Base-by-base conservation (phyloP, 768 basidiomycete genomes). In the Porphyrellus cyaneotinctus region DNA sequence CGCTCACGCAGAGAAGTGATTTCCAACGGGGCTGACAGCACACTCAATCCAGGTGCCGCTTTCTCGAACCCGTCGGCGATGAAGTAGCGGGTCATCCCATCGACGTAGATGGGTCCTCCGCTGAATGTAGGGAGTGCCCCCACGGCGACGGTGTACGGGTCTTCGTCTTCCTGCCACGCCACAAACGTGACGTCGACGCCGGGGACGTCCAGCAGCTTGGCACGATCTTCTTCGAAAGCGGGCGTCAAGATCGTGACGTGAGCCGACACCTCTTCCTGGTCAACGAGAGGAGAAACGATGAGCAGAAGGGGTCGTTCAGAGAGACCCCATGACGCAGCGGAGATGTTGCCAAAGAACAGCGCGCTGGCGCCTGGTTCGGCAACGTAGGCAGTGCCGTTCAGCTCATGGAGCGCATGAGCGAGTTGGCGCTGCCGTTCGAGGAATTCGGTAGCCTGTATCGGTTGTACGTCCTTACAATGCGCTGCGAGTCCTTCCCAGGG, bases 271-370 rank as follows among this genome's bases (percentile, higher is more conserved):
- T 64, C 52, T 35, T 59, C 64, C 4, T 64, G 54, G 15, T 55
- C 48, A 11, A 53, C 36, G 22, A 48, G 18, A 12, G 86, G 80
- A 9, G 78, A 75, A 38, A 93, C 60, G 50, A 88, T 75, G 30
- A 92, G 72, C 6, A 93, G 70, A 14, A 93, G 75, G 0, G 90
- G 91, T 3, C 91, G 78, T 70, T 94, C 91, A 11, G 87, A 88
- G 30, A 90, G 76, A 30, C 60, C 56, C 91, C 92, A 95, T 20
- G 77, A 61, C 9, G 75, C 54, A 6, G 59, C 63, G 13, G 85
- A 85, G 52, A 91, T 75, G 58, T 90, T 91, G n/a, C 75, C 82
- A 65, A 79, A 92, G 74, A 82, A 94, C 3, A 75, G 70, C 1
- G 84, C 81, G 51, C 75, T 87, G 14, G 88, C 80, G 0, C 87